phyloP scores from a whole-genome alignment of 768 basidiomycete genomes.

The Pleurotus tuoliensis region DNA sequence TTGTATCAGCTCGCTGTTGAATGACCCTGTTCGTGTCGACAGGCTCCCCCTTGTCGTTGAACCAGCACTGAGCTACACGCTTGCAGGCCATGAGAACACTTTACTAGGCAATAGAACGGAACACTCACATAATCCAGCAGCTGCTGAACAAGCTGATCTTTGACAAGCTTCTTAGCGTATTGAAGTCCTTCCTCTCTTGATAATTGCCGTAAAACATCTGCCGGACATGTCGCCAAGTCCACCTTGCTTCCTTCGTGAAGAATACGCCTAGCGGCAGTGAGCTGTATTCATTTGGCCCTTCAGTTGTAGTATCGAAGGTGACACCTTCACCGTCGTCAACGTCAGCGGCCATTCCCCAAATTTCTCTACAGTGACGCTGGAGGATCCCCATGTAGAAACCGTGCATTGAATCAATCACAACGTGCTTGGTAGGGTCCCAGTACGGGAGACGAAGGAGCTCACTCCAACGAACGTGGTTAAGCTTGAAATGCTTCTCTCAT shows the following conservation, averaged over 20 bases:
- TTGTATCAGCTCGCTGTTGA: background rate
- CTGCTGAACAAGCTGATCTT: background rate
- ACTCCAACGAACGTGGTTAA: conserved; percentile 23
- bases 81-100: background rate
- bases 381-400: conserved; percentile 26
- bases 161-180: background rate
- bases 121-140: background rate
- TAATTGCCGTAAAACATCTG: background rate
- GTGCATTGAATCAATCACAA: conserved; percentile 34
- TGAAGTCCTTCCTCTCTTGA: background rate
- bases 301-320: background rate
- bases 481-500: conserved; percentile 10
- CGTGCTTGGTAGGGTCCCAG: conserved; percentile 24
- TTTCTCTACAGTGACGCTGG: conserved; percentile 19
- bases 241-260: background rate
- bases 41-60: background rate
- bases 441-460: conserved; percentile 28
- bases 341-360: conserved; percentile 15
- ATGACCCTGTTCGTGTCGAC: background rate
- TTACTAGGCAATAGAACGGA: background rate
- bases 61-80: background rate
- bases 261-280: background rate
- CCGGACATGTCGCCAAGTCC: background rate
- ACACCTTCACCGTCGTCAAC: conserved; percentile 3
- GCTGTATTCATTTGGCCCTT: background rate